A percentile compares a stretch with the other conserved stretches of the same genome.
Evolutionary conservation across 1,139 yeast genomes (phyloP).

Genomic region (Magnusiomyces suaveolens): DNA sequence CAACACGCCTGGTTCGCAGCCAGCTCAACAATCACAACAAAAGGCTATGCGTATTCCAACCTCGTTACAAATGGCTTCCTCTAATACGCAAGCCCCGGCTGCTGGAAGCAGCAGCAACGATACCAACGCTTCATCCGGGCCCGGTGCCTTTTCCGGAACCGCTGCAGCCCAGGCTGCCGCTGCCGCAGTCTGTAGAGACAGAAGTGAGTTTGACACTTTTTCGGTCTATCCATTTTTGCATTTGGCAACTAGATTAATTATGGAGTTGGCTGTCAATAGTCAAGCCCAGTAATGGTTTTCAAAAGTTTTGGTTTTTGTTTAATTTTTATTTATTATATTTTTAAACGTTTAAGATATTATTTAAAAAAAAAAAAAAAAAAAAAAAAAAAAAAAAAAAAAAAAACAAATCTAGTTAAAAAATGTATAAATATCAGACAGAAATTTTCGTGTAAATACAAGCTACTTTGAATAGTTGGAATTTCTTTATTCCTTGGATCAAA

Average conservation of each 20-base stretch:
- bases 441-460: too few species aligned
- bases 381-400: neutral
- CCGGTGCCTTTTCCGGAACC: neutral
- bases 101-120: slow-evolving; percentile 24
- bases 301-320: too few species aligned
- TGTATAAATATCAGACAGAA: neutral
- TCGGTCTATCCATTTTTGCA: slow-evolving; percentile 93
- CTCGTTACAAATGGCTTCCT: slow-evolving; percentile 3
- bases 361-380: too few species aligned
- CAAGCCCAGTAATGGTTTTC: slow-evolving; percentile 27
- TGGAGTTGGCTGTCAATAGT: slow-evolving; percentile 92
- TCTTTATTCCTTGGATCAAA: too few species aligned
- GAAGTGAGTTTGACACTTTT: slow-evolving; percentile 46
- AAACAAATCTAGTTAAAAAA: too few species aligned
- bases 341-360: neutral
- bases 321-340: neutral
- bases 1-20: neutral
- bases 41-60: neutral
- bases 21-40: neutral
- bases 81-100: slow-evolving; percentile 14
- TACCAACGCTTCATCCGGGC: slow-evolving; percentile 18
- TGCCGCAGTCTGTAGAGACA: slow-evolving; percentile 14
- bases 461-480: too few species aligned
- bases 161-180: slow-evolving; percentile 5
- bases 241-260: slow-evolving; percentile 80